Percentiles rank a stretch among this genome's conserved stretches.
phyloP scores from a whole-genome alignment of 176 grass and related monocot genomes.

The Hordeum vulgare region DNA sequence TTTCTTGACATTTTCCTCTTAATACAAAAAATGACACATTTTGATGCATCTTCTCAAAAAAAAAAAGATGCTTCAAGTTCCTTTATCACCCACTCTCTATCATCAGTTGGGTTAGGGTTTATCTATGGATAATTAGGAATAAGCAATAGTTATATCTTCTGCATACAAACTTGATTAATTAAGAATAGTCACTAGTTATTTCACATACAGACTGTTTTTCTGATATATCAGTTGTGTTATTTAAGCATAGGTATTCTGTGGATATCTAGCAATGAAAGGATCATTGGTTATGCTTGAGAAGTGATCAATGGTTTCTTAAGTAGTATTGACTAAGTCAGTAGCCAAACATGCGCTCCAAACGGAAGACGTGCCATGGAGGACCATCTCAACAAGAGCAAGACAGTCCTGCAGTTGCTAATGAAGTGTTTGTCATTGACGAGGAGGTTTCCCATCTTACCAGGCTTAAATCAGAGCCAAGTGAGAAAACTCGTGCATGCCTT shows the following conservation, averaged over 20 bases:
- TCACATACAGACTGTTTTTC: not conserved
- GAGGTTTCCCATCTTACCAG: conserved; percentile 62
- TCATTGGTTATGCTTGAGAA: not conserved
- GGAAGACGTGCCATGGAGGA: conserved; percentile 22
- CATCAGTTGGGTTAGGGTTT: not conserved
- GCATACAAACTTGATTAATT: not conserved
- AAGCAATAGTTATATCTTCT: too few species aligned
- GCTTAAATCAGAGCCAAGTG: conserved; percentile 49
- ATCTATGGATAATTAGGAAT: too few species aligned
- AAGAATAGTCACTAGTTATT: not conserved
- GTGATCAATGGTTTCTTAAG: not conserved
- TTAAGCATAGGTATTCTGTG: not conserved
- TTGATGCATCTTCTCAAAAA: too few species aligned
- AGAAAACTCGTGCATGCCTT: conserved; percentile 24
- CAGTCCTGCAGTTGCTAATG: conserved; percentile 11
- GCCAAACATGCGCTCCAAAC: conserved; percentile 29
- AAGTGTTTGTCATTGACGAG: conserved; percentile 41
- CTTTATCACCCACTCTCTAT: not conserved
- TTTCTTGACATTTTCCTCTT: too few species aligned
- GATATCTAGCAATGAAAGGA: not conserved
- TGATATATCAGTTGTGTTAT: not conserved
- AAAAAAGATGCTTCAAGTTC: not conserved
- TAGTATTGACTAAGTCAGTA: not conserved
- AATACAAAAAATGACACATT: too few species aligned
- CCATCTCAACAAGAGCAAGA: conserved; percentile 27